Evolutionary conservation across 176 grass and related monocot genomes (phyloP).

Genomic region (barley (Hordeum vulgare)): MorexV3_pseudomolecules_assembly NC_058519.1:69291209-69291708

Average conservation of each 20-base stretch:
- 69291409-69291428: no score
- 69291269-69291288: neutral
- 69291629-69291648: neutral
- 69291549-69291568: neutral
- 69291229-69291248: neutral
- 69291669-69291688: neutral
- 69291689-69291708: neutral
- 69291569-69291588: neutral
- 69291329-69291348: neutral
- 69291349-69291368: neutral
- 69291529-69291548: neutral
- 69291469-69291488: no score
- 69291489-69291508: no score
- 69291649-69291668: neutral
- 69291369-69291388: no score
- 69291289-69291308: neutral
- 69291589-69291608: neutral
- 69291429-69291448: no score
- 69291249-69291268: neutral
- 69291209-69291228: neutral
- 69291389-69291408: no score
- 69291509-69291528: neutral
- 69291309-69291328: neutral
- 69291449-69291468: no score
- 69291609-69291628: neutral